Conservation (phyloP, 148 eudicot species). For the Silene uniflora region DNA sequence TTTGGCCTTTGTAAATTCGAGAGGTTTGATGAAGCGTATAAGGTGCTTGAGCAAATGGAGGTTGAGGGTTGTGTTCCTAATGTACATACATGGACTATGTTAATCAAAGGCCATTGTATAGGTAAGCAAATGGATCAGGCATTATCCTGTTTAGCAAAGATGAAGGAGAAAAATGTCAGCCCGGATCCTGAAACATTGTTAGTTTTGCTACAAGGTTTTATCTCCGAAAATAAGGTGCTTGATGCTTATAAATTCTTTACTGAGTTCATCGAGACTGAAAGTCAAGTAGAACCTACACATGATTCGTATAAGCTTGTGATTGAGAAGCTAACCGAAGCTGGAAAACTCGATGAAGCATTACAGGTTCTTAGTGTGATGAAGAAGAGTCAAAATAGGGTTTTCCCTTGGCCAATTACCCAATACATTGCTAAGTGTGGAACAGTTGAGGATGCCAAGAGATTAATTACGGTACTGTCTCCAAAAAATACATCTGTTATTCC, state of each 20-base stretch:
- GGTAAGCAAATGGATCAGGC: slow-evolving; percentile 60
- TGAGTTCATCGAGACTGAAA: too few relatives aligned
- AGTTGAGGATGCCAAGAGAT: slow-evolving; percentile 56
- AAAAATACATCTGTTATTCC: slow-evolving; percentile 41
- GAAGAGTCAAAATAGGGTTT: slow-evolving; percentile 55
- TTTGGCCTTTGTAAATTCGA: slow-evolving; percentile 56
- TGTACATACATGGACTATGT: slow-evolving; percentile 73
- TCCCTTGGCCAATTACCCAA: slow-evolving; percentile 45
- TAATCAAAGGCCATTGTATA: slow-evolving; percentile 58
- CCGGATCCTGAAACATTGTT: too few relatives aligned
- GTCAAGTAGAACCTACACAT: slow-evolving; percentile 56
- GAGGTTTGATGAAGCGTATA: slow-evolving; percentile 60
- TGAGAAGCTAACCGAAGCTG: slow-evolving; percentile 46
- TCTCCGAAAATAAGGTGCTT: too few relatives aligned
- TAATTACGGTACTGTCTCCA: slow-evolving; percentile 43
- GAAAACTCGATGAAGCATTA: slow-evolving; percentile 63
- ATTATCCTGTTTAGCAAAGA: slow-evolving; percentile 46
- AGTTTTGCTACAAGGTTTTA: too few relatives aligned
- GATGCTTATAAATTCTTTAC: too few relatives aligned
- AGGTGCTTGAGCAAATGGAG: slow-evolving; percentile 56
- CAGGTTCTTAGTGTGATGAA: slow-evolving; percentile 61
- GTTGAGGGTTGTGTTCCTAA: slow-evolving; percentile 63
- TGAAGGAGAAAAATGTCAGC: slow-evolving; percentile 45
- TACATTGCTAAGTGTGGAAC: slow-evolving; percentile 61
- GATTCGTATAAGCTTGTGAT: slow-evolving; percentile 59